These are phyloP conservation scores for Starmerella stigmatis DNA, from an alignment of 805 yeast genomes.

Conservation along the genomic window DNA sequence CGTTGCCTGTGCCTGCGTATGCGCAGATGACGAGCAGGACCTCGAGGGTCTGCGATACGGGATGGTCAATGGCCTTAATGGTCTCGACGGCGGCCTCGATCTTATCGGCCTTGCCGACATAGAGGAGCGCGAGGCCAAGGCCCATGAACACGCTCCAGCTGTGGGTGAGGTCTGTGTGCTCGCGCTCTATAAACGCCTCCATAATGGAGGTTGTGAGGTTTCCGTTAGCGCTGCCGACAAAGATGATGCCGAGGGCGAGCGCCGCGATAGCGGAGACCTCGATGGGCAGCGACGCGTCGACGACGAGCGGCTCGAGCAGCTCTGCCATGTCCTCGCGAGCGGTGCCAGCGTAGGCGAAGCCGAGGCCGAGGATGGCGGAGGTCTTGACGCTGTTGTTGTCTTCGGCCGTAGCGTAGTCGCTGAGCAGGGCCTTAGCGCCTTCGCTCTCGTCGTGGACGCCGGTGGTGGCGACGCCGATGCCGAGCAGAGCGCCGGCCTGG, in stretches of 20 bases:
- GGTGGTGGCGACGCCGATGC: constrained; percentile 83
- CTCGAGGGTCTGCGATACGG: constrained; percentile 78
- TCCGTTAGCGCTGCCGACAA: constrained; percentile 92
- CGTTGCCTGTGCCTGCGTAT: constrained; percentile 96
- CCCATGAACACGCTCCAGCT: constrained; percentile 87
- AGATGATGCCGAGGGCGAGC: constrained; percentile 83
- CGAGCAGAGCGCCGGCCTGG: constrained; percentile 92
- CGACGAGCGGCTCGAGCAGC: constrained; percentile 67
- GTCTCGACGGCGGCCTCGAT: constrained; percentile 86
- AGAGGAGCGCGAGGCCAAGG: constrained; percentile 80
- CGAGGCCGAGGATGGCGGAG: constrained; percentile 82
- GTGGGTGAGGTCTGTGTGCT: constrained; percentile 60
- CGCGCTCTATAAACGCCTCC: constrained; percentile 82
- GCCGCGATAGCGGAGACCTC: constrained; percentile 82
- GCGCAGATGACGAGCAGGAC: constrained; percentile 87
- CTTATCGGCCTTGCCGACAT: constrained; percentile 88
- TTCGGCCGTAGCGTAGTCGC: constrained; percentile 60
- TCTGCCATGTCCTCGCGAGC: constrained; percentile 73
- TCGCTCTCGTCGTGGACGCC: constrained; percentile 95
- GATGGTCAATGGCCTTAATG: constrained; percentile 89
- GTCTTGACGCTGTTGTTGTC: constrained; percentile 39
- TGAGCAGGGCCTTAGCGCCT: constrained; percentile 75
- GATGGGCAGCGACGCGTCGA: constrained; percentile 61
- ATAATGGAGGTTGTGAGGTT: constrained; percentile 86
- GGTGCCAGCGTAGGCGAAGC: constrained; percentile 91